Conservation (phyloP, 345 rosid species). For the Corchorus olitorius region DNA sequence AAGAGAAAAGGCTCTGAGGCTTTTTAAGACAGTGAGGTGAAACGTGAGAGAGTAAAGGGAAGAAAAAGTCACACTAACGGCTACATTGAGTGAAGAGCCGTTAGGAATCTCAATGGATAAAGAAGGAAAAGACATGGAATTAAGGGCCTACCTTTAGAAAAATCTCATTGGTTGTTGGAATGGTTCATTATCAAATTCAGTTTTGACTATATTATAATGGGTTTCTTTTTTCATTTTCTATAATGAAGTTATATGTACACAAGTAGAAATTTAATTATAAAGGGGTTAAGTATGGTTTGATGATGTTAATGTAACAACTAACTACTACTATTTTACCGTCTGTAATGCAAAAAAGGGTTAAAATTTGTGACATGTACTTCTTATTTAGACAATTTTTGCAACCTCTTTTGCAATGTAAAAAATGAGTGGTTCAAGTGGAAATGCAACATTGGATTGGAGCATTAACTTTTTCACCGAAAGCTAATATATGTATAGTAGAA, state of each 20-base stretch:
- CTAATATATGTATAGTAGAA: background rate
- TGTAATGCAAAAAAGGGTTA: background rate
- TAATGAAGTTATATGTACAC: too few species aligned
- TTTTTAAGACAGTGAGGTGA: background rate
- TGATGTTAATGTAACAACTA: background rate
- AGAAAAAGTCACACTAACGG: slow-evolving; percentile 17
- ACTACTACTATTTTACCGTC: background rate
- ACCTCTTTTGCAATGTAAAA: too few species aligned
- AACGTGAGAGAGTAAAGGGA: background rate
- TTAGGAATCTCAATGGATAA: slow-evolving; percentile 12
- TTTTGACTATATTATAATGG: background rate
- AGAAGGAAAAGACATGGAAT: background rate
- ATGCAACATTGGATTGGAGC: background rate
- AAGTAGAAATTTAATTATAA: too few species aligned
- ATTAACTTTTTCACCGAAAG: background rate
- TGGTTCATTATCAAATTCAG: background rate
- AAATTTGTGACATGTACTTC: background rate
- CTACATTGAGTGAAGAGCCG: slow-evolving; percentile 25
- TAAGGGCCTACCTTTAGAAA: background rate
- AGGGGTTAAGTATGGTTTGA: background rate
- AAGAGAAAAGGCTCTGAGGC: background rate
- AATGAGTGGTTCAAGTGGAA: background rate
- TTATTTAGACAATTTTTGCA: too few species aligned
- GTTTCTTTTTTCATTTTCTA: background rate
- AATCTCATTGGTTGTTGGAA: too few species aligned